Percentiles rank a stretch among this genome's conserved stretches.
These are phyloP conservation scores for Herpetomonas tarakana DNA, from an alignment of 208 protist genomes.

Conservation along the genomic window DNA sequence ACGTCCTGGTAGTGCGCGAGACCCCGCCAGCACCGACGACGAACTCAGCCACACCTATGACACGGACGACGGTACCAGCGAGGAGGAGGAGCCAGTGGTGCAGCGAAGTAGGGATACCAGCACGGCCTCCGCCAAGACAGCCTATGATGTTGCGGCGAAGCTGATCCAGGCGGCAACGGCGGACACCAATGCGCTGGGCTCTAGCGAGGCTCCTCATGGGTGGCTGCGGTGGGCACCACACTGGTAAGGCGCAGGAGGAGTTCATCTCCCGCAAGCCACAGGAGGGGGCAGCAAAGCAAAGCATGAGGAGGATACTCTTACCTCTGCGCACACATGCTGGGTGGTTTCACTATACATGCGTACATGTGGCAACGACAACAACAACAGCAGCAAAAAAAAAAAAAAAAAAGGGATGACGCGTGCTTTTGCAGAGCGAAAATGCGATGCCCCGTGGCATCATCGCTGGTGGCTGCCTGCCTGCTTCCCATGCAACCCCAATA, in stretches of 20 bases:
- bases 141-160: constrained; percentile 36
- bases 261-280: too few species aligned
- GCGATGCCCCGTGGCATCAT: neutral
- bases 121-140: neutral
- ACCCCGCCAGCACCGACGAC: neutral
- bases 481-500: too few species aligned
- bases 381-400: constrained; percentile 4
- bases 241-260: constrained; percentile 36
- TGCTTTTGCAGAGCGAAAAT: neutral
- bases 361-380: too few species aligned
- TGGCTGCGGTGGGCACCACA: constrained; percentile 76
- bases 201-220: constrained; percentile 39
- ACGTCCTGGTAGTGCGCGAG: too few species aligned
- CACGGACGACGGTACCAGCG: neutral
- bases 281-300: neutral
- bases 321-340: too few species aligned
- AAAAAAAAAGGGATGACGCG: neutral
- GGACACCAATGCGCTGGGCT: constrained; percentile 43
- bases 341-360: too few species aligned
- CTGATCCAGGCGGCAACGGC: constrained; percentile 51
- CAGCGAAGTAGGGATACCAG: too few species aligned
- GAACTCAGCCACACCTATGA: constrained; percentile 4
- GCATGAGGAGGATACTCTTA: neutral
- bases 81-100: neutral
- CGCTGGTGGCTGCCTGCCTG: too few species aligned